A percentile compares a stretch with the other conserved stretches of the same genome.
These are phyloP conservation scores for Acer campestre DNA, from an alignment of 345 rosid genomes.

Conservation along the genomic window DNA sequence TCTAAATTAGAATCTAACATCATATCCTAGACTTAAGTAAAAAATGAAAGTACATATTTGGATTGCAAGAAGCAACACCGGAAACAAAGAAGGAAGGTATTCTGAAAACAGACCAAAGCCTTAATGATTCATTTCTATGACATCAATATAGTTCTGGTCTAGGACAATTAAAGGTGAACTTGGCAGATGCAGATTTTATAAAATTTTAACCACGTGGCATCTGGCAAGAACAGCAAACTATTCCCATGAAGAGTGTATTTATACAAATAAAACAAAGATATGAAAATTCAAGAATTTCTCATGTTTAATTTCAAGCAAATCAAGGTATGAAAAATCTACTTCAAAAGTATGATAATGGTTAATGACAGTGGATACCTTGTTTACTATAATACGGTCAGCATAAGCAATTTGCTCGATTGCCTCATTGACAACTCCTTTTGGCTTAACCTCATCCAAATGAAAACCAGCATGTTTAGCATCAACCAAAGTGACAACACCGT, in stretches of 20 bases:
- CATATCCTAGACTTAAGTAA: not conserved
- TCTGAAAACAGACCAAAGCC: not conserved
- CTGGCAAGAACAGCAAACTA: not conserved
- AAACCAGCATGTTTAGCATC: conserved; percentile 92
- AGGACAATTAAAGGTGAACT: not conserved
- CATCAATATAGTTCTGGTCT: not conserved
- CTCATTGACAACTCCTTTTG: conserved; percentile 92
- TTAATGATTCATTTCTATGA: conserved; percentile 9
- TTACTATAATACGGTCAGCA: conserved; percentile 88
- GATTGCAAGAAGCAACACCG: conserved; percentile 5
- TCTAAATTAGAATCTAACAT: not conserved
- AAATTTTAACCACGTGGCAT: not conserved
- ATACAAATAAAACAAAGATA: not conserved
- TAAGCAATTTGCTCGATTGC: conserved; percentile 97
- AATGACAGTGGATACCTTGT: conserved; percentile 53
- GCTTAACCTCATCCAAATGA: conserved; percentile 87
- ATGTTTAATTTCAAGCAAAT: no score
- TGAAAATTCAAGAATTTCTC: not conserved
- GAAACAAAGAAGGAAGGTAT: conserved; percentile 1
- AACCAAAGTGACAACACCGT: conserved; percentile 91
- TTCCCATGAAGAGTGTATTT: not conserved
- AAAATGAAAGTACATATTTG: not conserved
- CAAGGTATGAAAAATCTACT: not conserved
- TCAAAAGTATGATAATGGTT: not conserved
- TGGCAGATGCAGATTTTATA: not conserved